Evolutionary conservation across 164 flowering plant species (phyloP).

Genomic region (Dillenia suffruticosa): DNA sequence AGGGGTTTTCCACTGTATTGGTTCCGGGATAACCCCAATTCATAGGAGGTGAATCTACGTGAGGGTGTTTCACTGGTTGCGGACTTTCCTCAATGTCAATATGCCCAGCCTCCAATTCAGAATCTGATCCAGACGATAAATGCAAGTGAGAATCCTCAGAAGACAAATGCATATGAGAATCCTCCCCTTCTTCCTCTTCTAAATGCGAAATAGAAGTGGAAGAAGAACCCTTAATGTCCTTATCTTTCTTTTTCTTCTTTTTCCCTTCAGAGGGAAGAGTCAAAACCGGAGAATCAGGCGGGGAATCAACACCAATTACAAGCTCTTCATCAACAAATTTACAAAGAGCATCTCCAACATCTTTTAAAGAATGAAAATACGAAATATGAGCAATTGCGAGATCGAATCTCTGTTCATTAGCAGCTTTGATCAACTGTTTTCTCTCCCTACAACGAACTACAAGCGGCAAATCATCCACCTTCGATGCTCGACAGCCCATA

Average conservation of each 20-base stretch:
- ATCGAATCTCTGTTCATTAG: slow-evolving; percentile 59
- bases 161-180: slow-evolving; percentile 7
- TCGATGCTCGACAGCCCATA: slow-evolving; percentile 92
- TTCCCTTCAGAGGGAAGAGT: slow-evolving; percentile 60
- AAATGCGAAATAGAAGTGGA: slow-evolving; percentile 42
- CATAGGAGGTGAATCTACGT: neutral
- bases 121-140: slow-evolving; percentile 33
- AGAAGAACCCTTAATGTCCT: slow-evolving; percentile 16
- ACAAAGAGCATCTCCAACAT: slow-evolving; percentile 70
- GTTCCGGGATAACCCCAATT: slow-evolving; percentile 9
- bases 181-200: slow-evolving; percentile 12
- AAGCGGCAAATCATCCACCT: slow-evolving; percentile 58
- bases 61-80: neutral
- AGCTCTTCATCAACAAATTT: slow-evolving; percentile 76
- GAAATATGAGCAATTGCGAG: slow-evolving; percentile 76
- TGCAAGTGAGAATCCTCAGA: slow-evolving; percentile 41
- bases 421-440: slow-evolving; percentile 60
- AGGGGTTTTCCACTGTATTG: slow-evolving; percentile 9
- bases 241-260: slow-evolving; percentile 26
- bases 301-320: slow-evolving; percentile 24
- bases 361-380: slow-evolving; percentile 56
- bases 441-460: slow-evolving; percentile 81
- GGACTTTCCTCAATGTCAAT: too few species aligned
- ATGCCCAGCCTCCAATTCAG: slow-evolving; percentile 17
- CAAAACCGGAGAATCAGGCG: slow-evolving; percentile 60